phyloP scores from a whole-genome alignment of 23 red algal genomes.

The Gracilaria caudata region DNA sequence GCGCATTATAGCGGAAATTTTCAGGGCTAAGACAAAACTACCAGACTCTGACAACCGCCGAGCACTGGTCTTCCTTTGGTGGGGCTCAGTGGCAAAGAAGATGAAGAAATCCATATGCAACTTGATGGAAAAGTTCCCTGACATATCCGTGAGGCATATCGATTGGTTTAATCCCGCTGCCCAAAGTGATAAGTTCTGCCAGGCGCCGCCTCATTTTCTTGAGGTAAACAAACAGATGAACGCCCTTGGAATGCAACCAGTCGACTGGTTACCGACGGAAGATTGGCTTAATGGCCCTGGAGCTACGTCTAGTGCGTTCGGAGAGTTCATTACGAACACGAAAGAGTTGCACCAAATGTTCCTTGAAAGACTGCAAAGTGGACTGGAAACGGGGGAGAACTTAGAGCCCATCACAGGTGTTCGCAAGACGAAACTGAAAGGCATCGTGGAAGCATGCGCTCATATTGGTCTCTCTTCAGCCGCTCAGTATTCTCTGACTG shows the following conservation, averaged over 20 bases:
- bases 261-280: conserved; percentile 16
- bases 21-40: background rate
- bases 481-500: background rate
- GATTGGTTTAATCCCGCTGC: conserved; percentile 19
- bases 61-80: conserved; percentile 21
- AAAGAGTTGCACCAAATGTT: conserved; percentile 27
- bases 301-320: background rate
- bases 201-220: background rate
- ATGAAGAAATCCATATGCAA: background rate
- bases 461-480: conserved; percentile 10
- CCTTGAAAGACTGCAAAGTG: conserved; percentile 25
- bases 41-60: background rate
- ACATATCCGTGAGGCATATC: background rate
- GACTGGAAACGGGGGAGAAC: background rate
- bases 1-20: background rate
- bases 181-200: conserved; percentile 30
- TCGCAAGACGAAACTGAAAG: background rate
- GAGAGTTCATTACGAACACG: conserved; percentile 23
- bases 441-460: background rate
- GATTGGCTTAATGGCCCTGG: background rate
- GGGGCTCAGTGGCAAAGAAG: background rate
- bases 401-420: conserved; percentile 5
- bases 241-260: background rate
- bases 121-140: background rate
- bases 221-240: conserved; percentile 3